Evolutionary conservation across 768 basidiomycete genomes (phyloP).

Genomic region (Lentinula guzmanii): DNA sequence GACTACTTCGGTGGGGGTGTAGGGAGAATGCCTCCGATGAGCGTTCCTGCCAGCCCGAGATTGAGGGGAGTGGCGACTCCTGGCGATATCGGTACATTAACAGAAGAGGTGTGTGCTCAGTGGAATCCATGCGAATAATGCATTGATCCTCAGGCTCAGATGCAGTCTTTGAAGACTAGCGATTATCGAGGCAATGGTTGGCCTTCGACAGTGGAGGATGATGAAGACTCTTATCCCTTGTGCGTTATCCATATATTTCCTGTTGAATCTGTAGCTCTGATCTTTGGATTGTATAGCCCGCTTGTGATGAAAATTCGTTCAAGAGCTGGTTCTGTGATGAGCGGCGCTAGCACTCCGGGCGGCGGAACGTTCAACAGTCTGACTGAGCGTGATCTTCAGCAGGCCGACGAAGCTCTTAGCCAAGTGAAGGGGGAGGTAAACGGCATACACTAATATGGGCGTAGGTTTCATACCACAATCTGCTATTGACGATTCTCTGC

Average conservation of each 20-base stretch:
- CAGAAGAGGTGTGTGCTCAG: conserved; percentile 57
- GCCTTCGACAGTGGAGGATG: conserved; percentile 36
- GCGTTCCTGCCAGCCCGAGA: conserved; percentile 84
- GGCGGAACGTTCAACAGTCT: conserved; percentile 74
- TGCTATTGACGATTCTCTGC: background rate
- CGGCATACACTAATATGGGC: background rate
- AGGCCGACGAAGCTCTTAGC: conserved; percentile 85
- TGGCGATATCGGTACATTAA: conserved; percentile 87
- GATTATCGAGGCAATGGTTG: conserved; percentile 50
- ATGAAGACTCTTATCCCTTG: conserved; percentile 91
- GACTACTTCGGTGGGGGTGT: conserved; percentile 56
- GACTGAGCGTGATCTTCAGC: conserved; percentile 80
- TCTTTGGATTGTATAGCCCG: conserved; percentile 44
- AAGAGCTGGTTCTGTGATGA: conserved; percentile 68
- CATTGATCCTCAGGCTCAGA: conserved; percentile 34
- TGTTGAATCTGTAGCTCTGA: background rate
- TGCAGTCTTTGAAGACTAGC: conserved; percentile 83
- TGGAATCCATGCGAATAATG: background rate
- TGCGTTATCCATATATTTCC: conserved; percentile 31
- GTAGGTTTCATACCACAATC: background rate
- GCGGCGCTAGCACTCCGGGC: conserved; percentile 77
- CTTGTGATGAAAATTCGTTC: conserved; percentile 88
- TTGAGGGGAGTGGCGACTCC: conserved; percentile 86
- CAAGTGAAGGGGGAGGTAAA: conserved; percentile 28
- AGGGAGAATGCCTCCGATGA: conserved; percentile 63